Evolutionary conservation across 2,329 filamentous ascomycete genomes (phyloP), one percentile per base, ranked within the genome.

Genomic region (Alternaria arborescens): DNA sequence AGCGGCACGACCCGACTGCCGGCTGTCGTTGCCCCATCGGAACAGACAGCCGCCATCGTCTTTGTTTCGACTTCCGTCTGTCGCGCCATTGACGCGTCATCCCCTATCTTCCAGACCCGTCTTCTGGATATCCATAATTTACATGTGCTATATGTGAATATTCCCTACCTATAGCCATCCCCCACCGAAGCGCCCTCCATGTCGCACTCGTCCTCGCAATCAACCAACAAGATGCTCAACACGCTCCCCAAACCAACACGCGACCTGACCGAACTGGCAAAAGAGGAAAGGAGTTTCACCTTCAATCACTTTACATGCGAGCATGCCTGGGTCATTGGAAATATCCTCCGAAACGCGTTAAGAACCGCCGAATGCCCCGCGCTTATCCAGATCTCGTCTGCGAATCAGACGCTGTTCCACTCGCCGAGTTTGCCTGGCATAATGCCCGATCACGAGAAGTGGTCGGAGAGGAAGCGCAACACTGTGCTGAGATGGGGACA

Each of bases 401-500:
- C 86, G 71, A 77, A 79, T 16, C 89, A 91, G 69, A 82, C 87
- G 1, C 79, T 94, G 20, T 94, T 93, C 82, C 91, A 93, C 75
- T 82, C 84, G 59, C 87, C 86, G 4, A 90, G 89, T 0, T 86
- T 90, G 41, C 80, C 86, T 0, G 91, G 91, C 7, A 87, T 88
- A 5, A 82, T 85, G 61, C 89, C 91, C 0, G 92, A 94, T 76
- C 90, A 91, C 71, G 89, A 91, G 75, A 79, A 79, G 28, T 92
- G 89, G 75, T 66, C 75, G 2, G 79, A 83, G 38, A 83, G 91
- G 34, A 94, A 95, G 82, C 82, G 88, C 14, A 87, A 87, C 60
- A 90, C 89, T 0, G 91, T 93, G 7, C 79, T 93, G 53, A 82
- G 91, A 10, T 94, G 87, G 80, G 91, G 91, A 0, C 79, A 82